Evolutionary conservation across 768 basidiomycete genomes (phyloP), one percentile per base, ranked within the genome.

Genomic region (Agaricus subrufescens): DNA sequence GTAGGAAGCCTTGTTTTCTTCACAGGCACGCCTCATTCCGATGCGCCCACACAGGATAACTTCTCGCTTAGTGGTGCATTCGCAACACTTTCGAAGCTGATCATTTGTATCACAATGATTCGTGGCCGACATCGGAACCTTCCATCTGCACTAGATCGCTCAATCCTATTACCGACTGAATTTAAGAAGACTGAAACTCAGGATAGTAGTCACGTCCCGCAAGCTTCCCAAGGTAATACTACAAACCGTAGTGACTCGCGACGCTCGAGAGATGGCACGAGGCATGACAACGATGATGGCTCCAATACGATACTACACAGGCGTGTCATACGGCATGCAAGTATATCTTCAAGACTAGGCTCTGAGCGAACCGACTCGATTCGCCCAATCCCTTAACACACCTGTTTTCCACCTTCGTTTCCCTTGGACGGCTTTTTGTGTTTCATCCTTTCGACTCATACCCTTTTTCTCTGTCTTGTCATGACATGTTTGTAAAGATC

Each of bases 91-190:
- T 94, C 94, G 0, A 98, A 98, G 69, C 78, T 98, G 37, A 84
- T 98, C 55, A 62, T 98, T 27, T 86, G 85, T 65, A 68, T 82
- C 9, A 93, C 98, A 61, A 98, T 98, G 92, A 79, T 99, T 58
- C 89, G 97, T 56, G 94, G 94, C 7, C 82, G 93, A 11, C 94
- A 98, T 69, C 86, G 94, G 46, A 91, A 92, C 38, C 73, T 94
- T 6, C 91, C 91, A 0, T 86, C 90, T 23, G 92, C 91, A 8
- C 92, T 94, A 46, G 91, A 94, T 69, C 84, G 94, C 51, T 91
- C 94, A 0, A 81, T 95, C 50, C 78, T 95, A 66, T 76, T 94
- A 15, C 93, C 91, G 0, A 75, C 73, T 37, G 91, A 91, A 56
- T 81, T 81, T 57, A 63, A 75, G 58, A 69, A 67, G 37, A 58